Conservation (phyloP, 345 rosid species). For the Erucastrum elatum region DNA sequence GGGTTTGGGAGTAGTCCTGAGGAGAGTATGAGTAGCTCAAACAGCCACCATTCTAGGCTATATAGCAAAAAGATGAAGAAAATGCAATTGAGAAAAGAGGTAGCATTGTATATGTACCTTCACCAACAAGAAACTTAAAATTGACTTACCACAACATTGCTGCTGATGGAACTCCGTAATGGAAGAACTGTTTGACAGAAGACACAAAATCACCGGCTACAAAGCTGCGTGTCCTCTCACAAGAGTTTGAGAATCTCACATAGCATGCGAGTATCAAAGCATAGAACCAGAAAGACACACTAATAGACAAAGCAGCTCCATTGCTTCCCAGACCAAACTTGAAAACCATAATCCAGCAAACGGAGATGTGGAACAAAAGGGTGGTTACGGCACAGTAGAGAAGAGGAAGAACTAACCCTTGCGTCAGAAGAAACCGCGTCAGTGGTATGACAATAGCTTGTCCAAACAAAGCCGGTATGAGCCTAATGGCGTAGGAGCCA, state of each 20-base stretch:
- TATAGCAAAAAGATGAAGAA: neutral
- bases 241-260: constrained; percentile 42
- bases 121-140: neutral
- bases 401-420: constrained; percentile 34
- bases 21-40: constrained; percentile 47
- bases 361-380: constrained; percentile 27
- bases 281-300: constrained; percentile 53
- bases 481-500: constrained; percentile 27
- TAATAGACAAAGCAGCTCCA: constrained; percentile 49
- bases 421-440: constrained; percentile 23
- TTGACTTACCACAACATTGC: constrained; percentile 47
- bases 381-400: constrained; percentile 16
- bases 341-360: constrained; percentile 23
- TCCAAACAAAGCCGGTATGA: constrained; percentile 31
- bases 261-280: constrained; percentile 43
- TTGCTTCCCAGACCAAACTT: constrained; percentile 26
- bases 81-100: neutral
- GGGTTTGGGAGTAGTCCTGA: constrained; percentile 59
- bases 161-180: constrained; percentile 50
- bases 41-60: constrained; percentile 1
- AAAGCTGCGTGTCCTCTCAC: constrained; percentile 37
- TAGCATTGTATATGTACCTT: neutral
- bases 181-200: constrained; percentile 39
- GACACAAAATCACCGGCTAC: constrained; percentile 20
- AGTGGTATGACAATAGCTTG: constrained; percentile 29